A percentile compares a stretch with the other conserved stretches of the same genome.
Evolutionary conservation across 805 yeast species (phyloP).

Genomic region (Myxozyma geophila): DNA sequence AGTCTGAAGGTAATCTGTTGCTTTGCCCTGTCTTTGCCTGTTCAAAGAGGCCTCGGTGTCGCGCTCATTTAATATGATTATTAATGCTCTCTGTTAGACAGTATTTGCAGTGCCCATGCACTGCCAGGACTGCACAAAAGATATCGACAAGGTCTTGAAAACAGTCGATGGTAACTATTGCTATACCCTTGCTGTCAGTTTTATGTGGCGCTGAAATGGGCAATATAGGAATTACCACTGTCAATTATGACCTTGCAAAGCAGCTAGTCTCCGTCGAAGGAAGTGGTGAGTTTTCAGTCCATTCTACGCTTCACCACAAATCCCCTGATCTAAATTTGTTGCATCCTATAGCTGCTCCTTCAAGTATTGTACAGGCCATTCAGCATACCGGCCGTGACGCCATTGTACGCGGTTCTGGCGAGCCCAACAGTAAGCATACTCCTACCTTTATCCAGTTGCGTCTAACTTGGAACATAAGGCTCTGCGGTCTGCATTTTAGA

Average conservation of each 20-base stretch:
- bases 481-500: constrained; percentile 93
- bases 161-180: constrained; percentile 45
- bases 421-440: constrained; percentile 54
- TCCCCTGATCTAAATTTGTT: neutral
- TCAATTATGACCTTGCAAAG: constrained; percentile 60
- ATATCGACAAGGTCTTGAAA: constrained; percentile 60
- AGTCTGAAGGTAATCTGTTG: neutral
- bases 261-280: constrained; percentile 74
- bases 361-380: constrained; percentile 67
- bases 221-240: constrained; percentile 52
- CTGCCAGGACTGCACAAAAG: constrained; percentile 71
- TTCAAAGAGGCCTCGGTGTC: neutral
- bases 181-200: neutral
- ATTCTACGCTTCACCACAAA: neutral
- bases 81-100: constrained; percentile 49
- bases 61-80: neutral
- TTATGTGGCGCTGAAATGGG: neutral
- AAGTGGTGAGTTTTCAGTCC: constrained; percentile 38
- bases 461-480: constrained; percentile 13
- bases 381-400: constrained; percentile 84
- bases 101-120: constrained; percentile 86
- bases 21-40: neutral
- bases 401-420: constrained; percentile 88
- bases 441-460: neutral
- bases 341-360: constrained; percentile 63